phyloP scores from a whole-genome alignment of 2,329 filamentous ascomycete genomes.

The Ophiocordyceps australis region DNA sequence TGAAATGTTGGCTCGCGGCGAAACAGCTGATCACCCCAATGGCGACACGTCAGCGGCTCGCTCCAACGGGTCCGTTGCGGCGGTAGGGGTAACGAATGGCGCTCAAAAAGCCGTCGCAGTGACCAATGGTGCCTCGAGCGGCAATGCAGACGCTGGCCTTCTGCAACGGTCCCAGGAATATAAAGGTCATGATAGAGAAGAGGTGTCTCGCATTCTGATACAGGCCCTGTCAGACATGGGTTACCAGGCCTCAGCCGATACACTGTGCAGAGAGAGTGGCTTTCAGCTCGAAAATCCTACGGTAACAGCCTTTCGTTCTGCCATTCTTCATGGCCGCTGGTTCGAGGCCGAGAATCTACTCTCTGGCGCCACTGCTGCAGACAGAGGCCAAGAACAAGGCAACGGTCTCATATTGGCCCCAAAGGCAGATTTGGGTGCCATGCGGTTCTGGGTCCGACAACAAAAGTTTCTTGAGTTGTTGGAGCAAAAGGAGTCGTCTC shows the following conservation, averaged over 20 bases:
- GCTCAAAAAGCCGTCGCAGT: conserved; percentile 23
- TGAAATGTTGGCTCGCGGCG: conserved; percentile 47
- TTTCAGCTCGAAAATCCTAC: conserved; percentile 72
- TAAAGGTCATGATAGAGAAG: conserved; percentile 76
- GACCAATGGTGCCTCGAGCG: conserved; percentile 34
- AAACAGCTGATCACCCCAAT: conserved; percentile 31
- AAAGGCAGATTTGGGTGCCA: conserved; percentile 55
- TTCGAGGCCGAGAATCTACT: conserved; percentile 67
- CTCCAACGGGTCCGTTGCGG: conserved; percentile 17
- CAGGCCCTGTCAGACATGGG: conserved; percentile 82
- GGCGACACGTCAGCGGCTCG: conserved; percentile 25
- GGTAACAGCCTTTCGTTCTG: conserved; percentile 69
- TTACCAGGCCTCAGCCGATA: conserved; percentile 59
- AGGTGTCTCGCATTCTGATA: conserved; percentile 82
- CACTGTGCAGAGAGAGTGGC: conserved; percentile 65
- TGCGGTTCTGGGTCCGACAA: conserved; percentile 77
- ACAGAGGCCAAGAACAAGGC: conserved; percentile 13
- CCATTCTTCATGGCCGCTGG: conserved; percentile 72
- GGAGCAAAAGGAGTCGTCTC: conserved; percentile 53
- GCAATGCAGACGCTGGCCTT: conserved; percentile 7
- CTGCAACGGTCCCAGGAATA: conserved; percentile 26
- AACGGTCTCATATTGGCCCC: conserved; percentile 58
- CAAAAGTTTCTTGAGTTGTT: conserved; percentile 91
- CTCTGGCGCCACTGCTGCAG: conserved; percentile 29
- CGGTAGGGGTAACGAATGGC: conserved; percentile 22